Evolutionary conservation across 2,329 filamentous ascomycete genomes (phyloP), one percentile per base, ranked within the genome.

Genomic region (Aureobasidium sp.): DNA sequence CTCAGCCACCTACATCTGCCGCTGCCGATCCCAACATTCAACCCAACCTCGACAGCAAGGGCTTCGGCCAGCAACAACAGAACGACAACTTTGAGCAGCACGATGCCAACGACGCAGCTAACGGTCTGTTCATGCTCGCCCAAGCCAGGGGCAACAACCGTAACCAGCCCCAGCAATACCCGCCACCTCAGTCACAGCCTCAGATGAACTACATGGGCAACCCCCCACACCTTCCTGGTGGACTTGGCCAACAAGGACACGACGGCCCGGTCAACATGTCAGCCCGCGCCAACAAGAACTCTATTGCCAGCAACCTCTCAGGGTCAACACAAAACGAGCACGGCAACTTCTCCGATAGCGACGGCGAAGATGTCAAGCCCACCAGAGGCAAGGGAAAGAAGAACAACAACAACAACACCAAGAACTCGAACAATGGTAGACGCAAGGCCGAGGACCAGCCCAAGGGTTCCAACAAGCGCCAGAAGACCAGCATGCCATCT

Each of bases 31-130:
- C 71, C 61, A 77, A 61, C 70, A 76, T 64, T 65, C 71, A 67
- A 67, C 68, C 68, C 60, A 65, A 62, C 33, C 38, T 62, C 13
- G 62, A 66, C 50, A 62, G 54, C 60, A 65, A 57, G 53, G 60
- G 61, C 23, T 66, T 62, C 59, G 54, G 59, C 13, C 66, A 69
- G 33, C 73, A 74, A 60, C 68, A 73, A 31, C 73, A 71, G 59
- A 74, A 74, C 61, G 87, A 89, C 58, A 83, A 86, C 4, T 95
- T 91, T 69, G 88, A 92, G 61, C 89, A 91, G 43, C 90, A 95
- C 74, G 93, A 96, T 69, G 85, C 85, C 57, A 95, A 93, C 68
- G 93, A 96, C 75, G 94, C 93, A 45, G 94, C 93, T 55, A 97
- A 96, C 71, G 92, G 94, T 31, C 80, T 99, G 0, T 95, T 90